Conservation (phyloP, 169 alveolate species). For the Cryptosporidium canis region DNA sequence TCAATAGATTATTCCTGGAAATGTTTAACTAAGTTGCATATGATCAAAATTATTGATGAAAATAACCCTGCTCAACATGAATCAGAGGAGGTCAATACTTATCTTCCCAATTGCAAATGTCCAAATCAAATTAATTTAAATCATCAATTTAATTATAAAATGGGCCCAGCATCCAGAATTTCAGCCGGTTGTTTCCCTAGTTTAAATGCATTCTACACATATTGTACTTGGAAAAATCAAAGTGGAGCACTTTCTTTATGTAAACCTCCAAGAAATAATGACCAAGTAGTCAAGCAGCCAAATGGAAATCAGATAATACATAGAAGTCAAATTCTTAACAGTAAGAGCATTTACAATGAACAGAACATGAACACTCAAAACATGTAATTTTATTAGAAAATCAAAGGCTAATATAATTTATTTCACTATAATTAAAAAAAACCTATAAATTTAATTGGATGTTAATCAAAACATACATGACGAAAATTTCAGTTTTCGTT, state of each 20-base stretch:
- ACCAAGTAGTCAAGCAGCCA: conserved; percentile 3
- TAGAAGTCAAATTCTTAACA: background rate
- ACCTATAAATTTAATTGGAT: background rate
- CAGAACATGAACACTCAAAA: conserved; percentile 61
- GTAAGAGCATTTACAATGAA: background rate
- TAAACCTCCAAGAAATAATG: background rate
- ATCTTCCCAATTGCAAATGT: conserved; percentile 42
- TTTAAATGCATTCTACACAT: conserved; percentile 23
- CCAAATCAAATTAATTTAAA: background rate
- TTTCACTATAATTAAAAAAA: background rate
- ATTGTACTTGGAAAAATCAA: conserved; percentile 41
- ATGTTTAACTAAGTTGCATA: conserved; percentile 22
- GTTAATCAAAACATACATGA: background rate
- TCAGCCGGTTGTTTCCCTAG: conserved; percentile 40
- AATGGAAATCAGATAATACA: background rate
- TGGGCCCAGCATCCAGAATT: background rate
- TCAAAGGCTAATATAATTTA: background rate
- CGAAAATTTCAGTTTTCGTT: background rate
- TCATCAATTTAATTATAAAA: background rate
- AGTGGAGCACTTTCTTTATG: background rate
- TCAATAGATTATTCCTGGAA: conserved; percentile 18
- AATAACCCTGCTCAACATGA: conserved; percentile 42
- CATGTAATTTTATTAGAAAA: background rate
- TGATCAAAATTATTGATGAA: conserved; percentile 35
- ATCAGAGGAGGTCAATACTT: conserved; percentile 31